Evolutionary conservation across 768 basidiomycete species (phyloP).

Genomic region (Suillus subaureus): DNA sequence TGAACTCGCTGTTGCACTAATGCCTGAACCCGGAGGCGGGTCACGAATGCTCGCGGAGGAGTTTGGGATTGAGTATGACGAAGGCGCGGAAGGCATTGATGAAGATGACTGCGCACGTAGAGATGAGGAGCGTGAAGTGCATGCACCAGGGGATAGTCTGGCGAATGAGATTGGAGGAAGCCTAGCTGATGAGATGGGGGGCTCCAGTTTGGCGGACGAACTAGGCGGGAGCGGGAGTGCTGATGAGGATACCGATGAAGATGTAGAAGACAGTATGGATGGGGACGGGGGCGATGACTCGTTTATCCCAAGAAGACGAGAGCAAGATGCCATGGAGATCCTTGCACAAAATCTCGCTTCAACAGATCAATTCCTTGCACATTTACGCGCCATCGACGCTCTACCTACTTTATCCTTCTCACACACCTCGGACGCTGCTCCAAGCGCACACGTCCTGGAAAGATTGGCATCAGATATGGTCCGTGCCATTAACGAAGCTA

Average conservation of each 20-base stretch:
- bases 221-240: constrained; percentile 14
- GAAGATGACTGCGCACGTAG: constrained; percentile 38
- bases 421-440: constrained; percentile 27
- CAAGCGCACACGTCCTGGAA: constrained; percentile 51
- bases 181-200: constrained; percentile 23
- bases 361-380: constrained; percentile 75
- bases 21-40: constrained; percentile 76
- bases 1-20: constrained; percentile 83
- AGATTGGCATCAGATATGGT: constrained; percentile 75
- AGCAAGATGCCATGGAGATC: constrained; percentile 68
- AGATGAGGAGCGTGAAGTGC: constrained; percentile 30
- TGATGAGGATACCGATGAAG: constrained; percentile 17
- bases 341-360: constrained; percentile 75
- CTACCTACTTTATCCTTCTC: constrained; percentile 41
- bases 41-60: constrained; percentile 84
- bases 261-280: constrained; percentile 19
- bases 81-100: constrained; percentile 83
- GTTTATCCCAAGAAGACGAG: constrained; percentile 22
- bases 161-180: constrained; percentile 27
- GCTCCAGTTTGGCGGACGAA: constrained; percentile 45
- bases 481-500: constrained; percentile 72
- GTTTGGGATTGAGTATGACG: constrained; percentile 88
- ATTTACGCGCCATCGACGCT: constrained; percentile 70
- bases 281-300: constrained; percentile 32
- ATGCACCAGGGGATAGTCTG: constrained; percentile 21